A percentile compares a stretch with the other conserved stretches of the same genome.
Evolutionary conservation across 768 basidiomycete genomes (phyloP).

Genomic region (Gymnopilus dilepis): DNA sequence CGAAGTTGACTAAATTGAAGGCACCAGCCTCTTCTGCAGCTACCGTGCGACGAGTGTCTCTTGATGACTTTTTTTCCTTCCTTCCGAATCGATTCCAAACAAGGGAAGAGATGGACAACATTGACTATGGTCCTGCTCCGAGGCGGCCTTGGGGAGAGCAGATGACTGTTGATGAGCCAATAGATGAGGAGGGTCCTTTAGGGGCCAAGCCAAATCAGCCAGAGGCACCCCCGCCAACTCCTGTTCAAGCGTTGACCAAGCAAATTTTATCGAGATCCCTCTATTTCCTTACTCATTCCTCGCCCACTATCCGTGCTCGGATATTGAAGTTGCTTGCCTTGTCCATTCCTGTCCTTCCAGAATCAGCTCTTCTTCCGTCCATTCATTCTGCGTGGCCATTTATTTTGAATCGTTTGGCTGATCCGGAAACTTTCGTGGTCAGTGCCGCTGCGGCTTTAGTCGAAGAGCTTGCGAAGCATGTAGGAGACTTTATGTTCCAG

Average conservation of each 20-base stretch:
- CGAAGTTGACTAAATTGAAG: constrained; percentile 8
- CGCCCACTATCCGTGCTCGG: constrained; percentile 82
- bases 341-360: constrained; percentile 73
- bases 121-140: constrained; percentile 66
- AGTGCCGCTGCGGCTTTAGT: constrained; percentile 75
- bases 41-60: constrained; percentile 30
- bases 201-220: constrained; percentile 37
- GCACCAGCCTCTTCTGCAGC: constrained; percentile 7
- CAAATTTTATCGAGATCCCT: constrained; percentile 88
- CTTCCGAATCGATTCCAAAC: constrained; percentile 52
- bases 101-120: constrained; percentile 42
- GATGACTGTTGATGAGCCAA: constrained; percentile 21
- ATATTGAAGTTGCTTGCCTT: constrained; percentile 78
- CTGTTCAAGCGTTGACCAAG: constrained; percentile 76
- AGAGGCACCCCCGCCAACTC: constrained; percentile 61
- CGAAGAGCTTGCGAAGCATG: constrained; percentile 69
- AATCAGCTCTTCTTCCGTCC: constrained; percentile 79
- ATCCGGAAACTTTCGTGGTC: constrained; percentile 80
- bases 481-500: constrained; percentile 85
- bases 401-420: constrained; percentile 81
- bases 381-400: constrained; percentile 95
- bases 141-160: constrained; percentile 56
- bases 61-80: constrained; percentile 71
- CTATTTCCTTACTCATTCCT: constrained; percentile 90
- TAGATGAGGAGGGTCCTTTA: constrained; percentile 17